A percentile compares a stretch with the other conserved stretches of the same genome.
Conservation (phyloP, 805 yeast species). For the Saturnispora halmiae region DNA sequence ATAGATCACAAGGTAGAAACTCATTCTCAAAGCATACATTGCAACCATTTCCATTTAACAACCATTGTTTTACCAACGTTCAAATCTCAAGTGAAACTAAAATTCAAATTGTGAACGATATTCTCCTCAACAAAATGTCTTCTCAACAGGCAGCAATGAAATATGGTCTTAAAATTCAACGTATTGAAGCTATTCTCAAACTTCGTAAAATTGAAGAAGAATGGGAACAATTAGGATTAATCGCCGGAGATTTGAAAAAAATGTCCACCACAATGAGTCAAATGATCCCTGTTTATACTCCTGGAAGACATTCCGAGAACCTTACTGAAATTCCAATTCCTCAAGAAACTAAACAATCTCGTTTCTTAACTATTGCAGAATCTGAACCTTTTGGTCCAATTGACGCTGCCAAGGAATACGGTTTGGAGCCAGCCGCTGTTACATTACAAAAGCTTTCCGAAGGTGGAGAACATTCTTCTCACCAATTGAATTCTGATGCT, state of each 20-base stretch:
- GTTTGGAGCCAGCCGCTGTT: constrained; percentile 77
- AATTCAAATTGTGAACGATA: constrained; percentile 46
- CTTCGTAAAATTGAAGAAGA: constrained; percentile 56
- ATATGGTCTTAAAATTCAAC: constrained; percentile 71
- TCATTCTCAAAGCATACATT: constrained; percentile 26
- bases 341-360: constrained; percentile 66
- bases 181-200: constrained; percentile 81
- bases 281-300: constrained; percentile 69
- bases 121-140: constrained; percentile 39
- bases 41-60: constrained; percentile 78
- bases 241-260: constrained; percentile 46
- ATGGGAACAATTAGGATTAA: constrained; percentile 45
- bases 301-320: constrained; percentile 50
- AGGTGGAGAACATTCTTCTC: constrained; percentile 42
- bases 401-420: constrained; percentile 83
- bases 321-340: constrained; percentile 93
- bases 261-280: constrained; percentile 58
- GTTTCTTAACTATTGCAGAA: constrained; percentile 85
- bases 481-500: constrained; percentile 22
- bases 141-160: constrained; percentile 69
- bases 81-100: constrained; percentile 53
- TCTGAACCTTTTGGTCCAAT: constrained; percentile 92
- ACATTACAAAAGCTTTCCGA: constrained; percentile 64
- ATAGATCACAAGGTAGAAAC: constrained; percentile 11
- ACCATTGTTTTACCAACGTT: constrained; percentile 56